These are phyloP conservation scores for Diaporthe capsici DNA, from an alignment of 2,329 filamentous ascomycete genomes.

Conservation along the genomic window DNA sequence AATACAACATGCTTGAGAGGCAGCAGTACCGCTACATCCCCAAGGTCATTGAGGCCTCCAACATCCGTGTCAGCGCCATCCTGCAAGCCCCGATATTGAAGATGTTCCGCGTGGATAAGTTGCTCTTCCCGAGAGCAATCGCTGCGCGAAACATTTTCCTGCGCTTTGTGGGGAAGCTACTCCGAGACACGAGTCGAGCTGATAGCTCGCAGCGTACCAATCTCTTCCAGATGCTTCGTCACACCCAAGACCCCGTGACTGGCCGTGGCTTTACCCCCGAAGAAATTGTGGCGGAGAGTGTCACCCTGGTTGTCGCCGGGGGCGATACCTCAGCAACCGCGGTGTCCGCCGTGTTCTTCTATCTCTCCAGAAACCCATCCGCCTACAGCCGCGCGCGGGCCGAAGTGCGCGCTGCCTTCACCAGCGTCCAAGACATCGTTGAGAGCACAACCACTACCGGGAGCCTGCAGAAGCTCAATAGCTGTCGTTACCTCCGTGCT, in stretches of 20 bases:
- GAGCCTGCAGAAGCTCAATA: not conserved
- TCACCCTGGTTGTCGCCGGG: not conserved
- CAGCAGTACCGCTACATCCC: not conserved
- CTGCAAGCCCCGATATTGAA: not conserved
- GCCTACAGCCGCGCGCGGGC: not conserved
- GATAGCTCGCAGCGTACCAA: not conserved
- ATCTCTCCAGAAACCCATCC: not conserved
- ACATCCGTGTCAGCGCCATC: not conserved
- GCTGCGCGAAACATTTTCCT: not conserved
- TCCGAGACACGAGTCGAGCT: not conserved
- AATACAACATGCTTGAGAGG: not conserved
- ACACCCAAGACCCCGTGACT: not conserved
- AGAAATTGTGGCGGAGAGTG: not conserved
- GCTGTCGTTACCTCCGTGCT: not conserved
- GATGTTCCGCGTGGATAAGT: not conserved
- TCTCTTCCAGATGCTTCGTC: not conserved
- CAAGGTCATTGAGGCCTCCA: not conserved
- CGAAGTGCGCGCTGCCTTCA: not conserved
- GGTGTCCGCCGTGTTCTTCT: not conserved
- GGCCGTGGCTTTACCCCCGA: not conserved
- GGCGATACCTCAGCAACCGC: not conserved
- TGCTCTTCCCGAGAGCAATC: not conserved
- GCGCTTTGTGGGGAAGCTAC: not conserved
- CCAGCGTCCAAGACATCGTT: not conserved
- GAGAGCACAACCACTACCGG: not conserved